These are phyloP conservation scores for Plasmodium blacklocki DNA, from an alignment of 169 alveolate genomes.

Conservation along the genomic window DNA sequence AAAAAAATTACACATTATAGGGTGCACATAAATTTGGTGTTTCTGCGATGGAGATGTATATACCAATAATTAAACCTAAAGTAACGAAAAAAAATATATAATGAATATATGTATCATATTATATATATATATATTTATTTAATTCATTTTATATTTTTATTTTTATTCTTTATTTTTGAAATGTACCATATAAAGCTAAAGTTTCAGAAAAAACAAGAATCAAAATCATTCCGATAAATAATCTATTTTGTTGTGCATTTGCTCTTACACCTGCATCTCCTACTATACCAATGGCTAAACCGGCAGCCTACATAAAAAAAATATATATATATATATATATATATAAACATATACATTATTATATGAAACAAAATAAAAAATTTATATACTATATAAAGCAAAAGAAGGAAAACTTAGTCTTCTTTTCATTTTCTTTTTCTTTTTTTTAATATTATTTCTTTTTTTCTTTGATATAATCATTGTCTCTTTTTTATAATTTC, in stretches of 20 bases:
- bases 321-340: not conserved
- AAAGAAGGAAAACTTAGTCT: not conserved
- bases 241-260: constrained; percentile 98
- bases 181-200: constrained; percentile 96
- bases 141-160: not conserved
- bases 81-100: not conserved
- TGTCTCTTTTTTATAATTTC: too few relatives aligned
- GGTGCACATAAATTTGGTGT: constrained; percentile 79
- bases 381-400: not conserved
- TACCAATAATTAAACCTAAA: constrained; percentile 82
- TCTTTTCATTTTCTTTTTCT: too few relatives aligned
- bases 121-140: not conserved
- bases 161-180: not conserved
- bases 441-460: too few relatives aligned
- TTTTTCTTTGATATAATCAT: too few relatives aligned
- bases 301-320: constrained; percentile 94
- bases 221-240: constrained; percentile 98
- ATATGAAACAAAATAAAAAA: not conserved
- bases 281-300: constrained; percentile 99
- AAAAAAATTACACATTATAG: constrained; percentile 26
- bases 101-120: not conserved
- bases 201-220: constrained; percentile 99
- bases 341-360: too few relatives aligned
- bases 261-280: constrained; percentile 99
- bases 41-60: constrained; percentile 80